These are phyloP conservation scores for Pseudofabraea citricarpa DNA, from an alignment of 2,329 filamentous ascomycete species.

Conservation along the genomic window DNA sequence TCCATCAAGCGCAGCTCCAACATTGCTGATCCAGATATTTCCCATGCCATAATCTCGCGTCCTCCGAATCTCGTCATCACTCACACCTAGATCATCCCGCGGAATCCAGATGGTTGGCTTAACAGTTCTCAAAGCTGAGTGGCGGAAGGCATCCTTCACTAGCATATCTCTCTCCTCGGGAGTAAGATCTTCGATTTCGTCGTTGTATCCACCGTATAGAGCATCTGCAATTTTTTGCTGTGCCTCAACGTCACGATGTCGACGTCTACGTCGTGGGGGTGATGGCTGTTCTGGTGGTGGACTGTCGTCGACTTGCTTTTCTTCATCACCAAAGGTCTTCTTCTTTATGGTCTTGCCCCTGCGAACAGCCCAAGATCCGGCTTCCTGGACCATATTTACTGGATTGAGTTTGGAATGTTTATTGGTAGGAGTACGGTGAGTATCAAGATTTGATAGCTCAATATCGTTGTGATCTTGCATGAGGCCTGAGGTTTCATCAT, in stretches of 20 bases:
- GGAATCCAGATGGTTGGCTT: constrained; percentile 93
- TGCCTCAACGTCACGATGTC: constrained; percentile 61
- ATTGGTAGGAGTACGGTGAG: constrained; percentile 18
- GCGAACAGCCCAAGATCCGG: constrained; percentile 21
- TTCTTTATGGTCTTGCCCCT: constrained; percentile 26
- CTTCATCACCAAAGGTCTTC: constrained; percentile 41
- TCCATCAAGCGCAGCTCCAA: constrained; percentile 81
- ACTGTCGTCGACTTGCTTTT: constrained; percentile 31
- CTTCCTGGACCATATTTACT: constrained; percentile 21
- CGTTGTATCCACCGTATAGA: constrained; percentile 80
- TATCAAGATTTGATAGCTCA: constrained; percentile 41
- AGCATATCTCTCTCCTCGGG: constrained; percentile 83
- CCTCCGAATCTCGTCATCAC: constrained; percentile 81
- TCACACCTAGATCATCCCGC: constrained; percentile 81
- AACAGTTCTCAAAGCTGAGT: constrained; percentile 77
- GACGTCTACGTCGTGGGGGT: constrained; percentile 32
- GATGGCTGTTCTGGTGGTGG: constrained; percentile 20
- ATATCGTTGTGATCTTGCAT: constrained; percentile 29
- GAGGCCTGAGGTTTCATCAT: constrained; percentile 28
- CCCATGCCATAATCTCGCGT: constrained; percentile 56
- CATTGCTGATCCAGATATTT: constrained; percentile 87
- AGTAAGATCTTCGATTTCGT: constrained; percentile 91
- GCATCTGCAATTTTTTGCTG: constrained; percentile 71
- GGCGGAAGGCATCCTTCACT: constrained; percentile 84
- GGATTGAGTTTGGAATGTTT: constrained; percentile 24